phyloP scores from a whole-genome alignment of 192 early-diverging fungal genomes.

The Paraglomus brasilianum region DNA sequence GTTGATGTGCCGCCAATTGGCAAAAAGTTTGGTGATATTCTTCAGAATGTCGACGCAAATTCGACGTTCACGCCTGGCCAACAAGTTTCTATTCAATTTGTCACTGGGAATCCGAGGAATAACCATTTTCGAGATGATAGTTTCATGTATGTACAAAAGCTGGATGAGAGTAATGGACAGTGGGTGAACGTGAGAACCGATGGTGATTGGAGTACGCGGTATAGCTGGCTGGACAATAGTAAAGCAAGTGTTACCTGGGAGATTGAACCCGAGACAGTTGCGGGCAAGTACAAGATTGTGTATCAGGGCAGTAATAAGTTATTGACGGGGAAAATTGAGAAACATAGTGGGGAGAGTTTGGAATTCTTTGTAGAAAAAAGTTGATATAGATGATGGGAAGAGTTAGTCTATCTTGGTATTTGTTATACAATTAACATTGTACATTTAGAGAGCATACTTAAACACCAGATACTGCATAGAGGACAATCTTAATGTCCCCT shows the following conservation, averaged over 20 bases:
- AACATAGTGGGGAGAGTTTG: no score
- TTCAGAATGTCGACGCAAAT: conserved; percentile 11
- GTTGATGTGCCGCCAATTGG: conserved; percentile 29
- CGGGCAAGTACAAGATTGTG: not conserved
- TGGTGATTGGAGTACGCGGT: conserved; percentile 36
- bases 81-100: conserved; percentile 21
- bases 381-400: no score
- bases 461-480: no score
- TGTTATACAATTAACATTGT: no score
- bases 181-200: conserved; percentile 35
- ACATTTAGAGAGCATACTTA: no score
- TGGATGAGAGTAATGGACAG: not conserved
- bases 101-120: conserved; percentile 38
- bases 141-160: conserved; percentile 34
- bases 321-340: not conserved
- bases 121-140: conserved; percentile 29
- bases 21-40: conserved; percentile 34
- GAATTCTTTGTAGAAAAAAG: no score
- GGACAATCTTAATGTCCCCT: no score
- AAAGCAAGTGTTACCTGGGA: not conserved
- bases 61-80: not conserved
- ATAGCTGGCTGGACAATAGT: not conserved
- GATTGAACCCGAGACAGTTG: not conserved
- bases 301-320: not conserved
- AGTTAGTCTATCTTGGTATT: no score